Evolutionary conservation across 2,329 filamentous ascomycete species (phyloP).

Genomic region (Verticillium dahliae): DNA sequence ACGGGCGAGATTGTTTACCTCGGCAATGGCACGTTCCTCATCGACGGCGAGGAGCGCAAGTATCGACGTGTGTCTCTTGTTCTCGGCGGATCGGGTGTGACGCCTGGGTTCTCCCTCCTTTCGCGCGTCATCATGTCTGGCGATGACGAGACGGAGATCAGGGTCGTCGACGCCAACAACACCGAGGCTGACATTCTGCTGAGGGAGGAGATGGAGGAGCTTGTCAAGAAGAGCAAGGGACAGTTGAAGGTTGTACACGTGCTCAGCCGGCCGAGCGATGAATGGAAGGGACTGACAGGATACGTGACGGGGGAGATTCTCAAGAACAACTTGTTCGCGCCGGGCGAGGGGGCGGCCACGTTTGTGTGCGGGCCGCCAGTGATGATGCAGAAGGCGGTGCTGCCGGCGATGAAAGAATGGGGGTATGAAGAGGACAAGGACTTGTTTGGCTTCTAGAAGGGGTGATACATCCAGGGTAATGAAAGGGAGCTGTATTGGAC

Average conservation of each 20-base stretch:
- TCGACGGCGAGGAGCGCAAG: constrained; percentile 29
- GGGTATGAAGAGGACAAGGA: constrained; percentile 37
- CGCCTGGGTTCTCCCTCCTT: constrained; percentile 43
- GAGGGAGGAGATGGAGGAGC: constrained; percentile 30
- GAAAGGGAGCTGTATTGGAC: too few species aligned
- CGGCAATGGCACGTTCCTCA: constrained; percentile 36
- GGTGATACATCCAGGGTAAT: too few species aligned
- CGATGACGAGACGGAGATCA: constrained; percentile 27
- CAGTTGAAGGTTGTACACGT: constrained; percentile 39
- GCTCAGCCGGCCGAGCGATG: constrained; percentile 32
- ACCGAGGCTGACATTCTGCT: constrained; percentile 39
- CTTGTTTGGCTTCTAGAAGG: constrained; percentile 31
- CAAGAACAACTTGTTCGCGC: constrained; percentile 31
- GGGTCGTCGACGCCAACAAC: constrained; percentile 41
- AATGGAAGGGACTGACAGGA: constrained; percentile 38
- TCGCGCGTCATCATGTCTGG: constrained; percentile 27
- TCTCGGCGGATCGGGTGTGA: constrained; percentile 43
- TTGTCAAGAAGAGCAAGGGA: constrained; percentile 26
- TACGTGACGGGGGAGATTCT: constrained; percentile 34
- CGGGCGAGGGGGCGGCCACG: constrained; percentile 29
- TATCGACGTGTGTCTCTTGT: constrained; percentile 41
- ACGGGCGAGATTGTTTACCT: constrained; percentile 43
- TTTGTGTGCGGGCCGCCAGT: constrained; percentile 43
- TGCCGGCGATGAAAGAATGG: constrained; percentile 38
- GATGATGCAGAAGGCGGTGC: constrained; percentile 44